These are phyloP conservation scores for Annulohypoxylon maeteangense DNA, from an alignment of 495 filamentous ascomycete genomes.

Conservation along the genomic window DNA sequence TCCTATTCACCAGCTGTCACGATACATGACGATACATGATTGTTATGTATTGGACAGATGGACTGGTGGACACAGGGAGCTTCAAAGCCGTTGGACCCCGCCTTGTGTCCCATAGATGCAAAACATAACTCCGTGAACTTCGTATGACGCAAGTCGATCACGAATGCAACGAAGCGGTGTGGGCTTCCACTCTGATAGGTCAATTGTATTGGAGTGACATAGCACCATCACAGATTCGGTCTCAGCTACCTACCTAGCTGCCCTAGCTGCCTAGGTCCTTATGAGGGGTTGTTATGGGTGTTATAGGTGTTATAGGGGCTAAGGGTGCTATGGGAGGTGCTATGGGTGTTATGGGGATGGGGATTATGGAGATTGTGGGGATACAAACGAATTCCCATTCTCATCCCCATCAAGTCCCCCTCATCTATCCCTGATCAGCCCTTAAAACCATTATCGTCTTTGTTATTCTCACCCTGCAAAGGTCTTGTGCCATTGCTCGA, in stretches of 20 bases:
- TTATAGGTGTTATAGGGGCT: not conserved
- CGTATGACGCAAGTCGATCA: conserved; percentile 44
- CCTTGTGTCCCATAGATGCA: conserved; percentile 27
- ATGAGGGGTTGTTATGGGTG: not conserved
- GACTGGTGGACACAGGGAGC: not conserved
- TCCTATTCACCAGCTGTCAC: conserved; percentile 13
- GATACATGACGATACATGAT: conserved; percentile 7
- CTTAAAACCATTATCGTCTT: not conserved
- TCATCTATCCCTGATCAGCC: not conserved
- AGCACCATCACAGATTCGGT: conserved; percentile 28
- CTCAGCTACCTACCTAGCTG: conserved; percentile 13
- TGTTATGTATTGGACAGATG: conserved; percentile 8
- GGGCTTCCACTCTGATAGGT: conserved; percentile 41
- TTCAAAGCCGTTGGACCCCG: conserved; percentile 21
- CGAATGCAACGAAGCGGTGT: conserved; percentile 32
- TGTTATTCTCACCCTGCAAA: conserved; percentile 11
- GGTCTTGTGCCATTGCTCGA: conserved; percentile 27
- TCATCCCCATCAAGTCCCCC: not conserved
- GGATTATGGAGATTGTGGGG: not conserved
- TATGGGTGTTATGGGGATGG: not conserved
- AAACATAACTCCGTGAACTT: conserved; percentile 40
- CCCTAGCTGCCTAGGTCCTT: not conserved
- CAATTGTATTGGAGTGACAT: conserved; percentile 38
- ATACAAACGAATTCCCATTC: conserved; percentile 18
- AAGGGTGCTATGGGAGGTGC: not conserved